Percentiles rank a stretch among this genome's conserved stretches.
phyloP scores from a whole-genome alignment of 2,329 filamentous ascomycete species.

The Karstenula rhodostoma region DNA sequence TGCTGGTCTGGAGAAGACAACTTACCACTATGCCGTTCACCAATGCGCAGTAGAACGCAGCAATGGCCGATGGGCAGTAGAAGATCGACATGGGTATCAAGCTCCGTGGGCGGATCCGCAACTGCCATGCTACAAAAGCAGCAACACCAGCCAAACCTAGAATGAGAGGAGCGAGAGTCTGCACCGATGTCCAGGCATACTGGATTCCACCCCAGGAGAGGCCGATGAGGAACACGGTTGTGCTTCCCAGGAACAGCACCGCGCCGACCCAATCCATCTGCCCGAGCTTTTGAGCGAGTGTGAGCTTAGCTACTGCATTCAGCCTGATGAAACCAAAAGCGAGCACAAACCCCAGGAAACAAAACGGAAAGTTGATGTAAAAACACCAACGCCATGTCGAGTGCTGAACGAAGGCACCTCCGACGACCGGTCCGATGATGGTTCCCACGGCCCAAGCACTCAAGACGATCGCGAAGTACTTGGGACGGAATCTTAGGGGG shows the following conservation, averaged over 20 bases:
- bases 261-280: conserved; percentile 55
- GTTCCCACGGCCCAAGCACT: conserved; percentile 63
- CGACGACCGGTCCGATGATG: conserved; percentile 56
- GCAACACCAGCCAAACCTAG: conserved; percentile 44
- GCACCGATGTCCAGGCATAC: conserved; percentile 50
- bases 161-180: conserved; percentile 51
- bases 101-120: conserved; percentile 42
- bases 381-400: conserved; percentile 70
- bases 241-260: conserved; percentile 49
- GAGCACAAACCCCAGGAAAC: conserved; percentile 37
- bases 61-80: conserved; percentile 42
- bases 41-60: conserved; percentile 53
- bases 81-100: conserved; percentile 52
- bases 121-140: conserved; percentile 49
- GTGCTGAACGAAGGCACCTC: conserved; percentile 62
- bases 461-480: conserved; percentile 51
- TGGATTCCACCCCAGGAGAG: conserved; percentile 54
- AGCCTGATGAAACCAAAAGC: conserved; percentile 33
- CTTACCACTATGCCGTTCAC: conserved; percentile 55
- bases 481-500: conserved; percentile 50
- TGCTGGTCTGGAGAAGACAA: not conserved
- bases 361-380: conserved; percentile 69
- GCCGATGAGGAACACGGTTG: conserved; percentile 52
- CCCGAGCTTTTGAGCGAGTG: conserved; percentile 32
- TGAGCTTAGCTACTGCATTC: conserved; percentile 29